Conservation (phyloP, 129 eudicot species). For the Escallonia rubra region DNA sequence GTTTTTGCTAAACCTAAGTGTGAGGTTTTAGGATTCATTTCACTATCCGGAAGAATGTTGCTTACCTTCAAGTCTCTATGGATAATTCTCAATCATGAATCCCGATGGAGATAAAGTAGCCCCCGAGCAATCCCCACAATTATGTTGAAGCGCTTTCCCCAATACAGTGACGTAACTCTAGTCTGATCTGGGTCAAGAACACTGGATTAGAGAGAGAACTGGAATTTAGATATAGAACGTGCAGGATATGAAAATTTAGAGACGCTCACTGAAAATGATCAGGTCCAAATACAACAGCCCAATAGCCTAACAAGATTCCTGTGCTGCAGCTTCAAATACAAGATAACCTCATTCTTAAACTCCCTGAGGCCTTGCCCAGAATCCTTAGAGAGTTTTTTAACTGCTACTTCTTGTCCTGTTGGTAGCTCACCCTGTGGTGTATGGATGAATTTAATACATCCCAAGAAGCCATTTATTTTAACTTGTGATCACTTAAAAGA, state of each 20-base stretch:
- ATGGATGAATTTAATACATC: not conserved
- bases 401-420: constrained; percentile 9
- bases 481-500: not conserved
- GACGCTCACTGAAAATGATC: constrained; percentile 18
- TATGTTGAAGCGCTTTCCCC: constrained; percentile 23
- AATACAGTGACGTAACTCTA: constrained; percentile 7
- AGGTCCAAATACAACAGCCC: no score
- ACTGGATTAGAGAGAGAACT: not conserved
- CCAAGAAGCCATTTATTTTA: not conserved
- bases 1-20: constrained; percentile 37
- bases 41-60: constrained; percentile 21
- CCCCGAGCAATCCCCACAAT: constrained; percentile 33
- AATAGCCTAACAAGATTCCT: no score
- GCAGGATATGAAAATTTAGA: not conserved
- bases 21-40: constrained; percentile 40
- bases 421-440: constrained; percentile 20
- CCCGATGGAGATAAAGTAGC: constrained; percentile 34
- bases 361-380: constrained; percentile 21
- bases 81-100: constrained; percentile 30
- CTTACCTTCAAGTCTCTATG: constrained; percentile 27
- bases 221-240: not conserved
- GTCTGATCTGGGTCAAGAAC: constrained; percentile 14
- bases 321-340: no score
- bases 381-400: not conserved
- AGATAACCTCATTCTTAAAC: constrained; percentile 32